Evolutionary conservation across 805 yeast genomes (phyloP).

Genomic region (Pichia ethanolica): DNA sequence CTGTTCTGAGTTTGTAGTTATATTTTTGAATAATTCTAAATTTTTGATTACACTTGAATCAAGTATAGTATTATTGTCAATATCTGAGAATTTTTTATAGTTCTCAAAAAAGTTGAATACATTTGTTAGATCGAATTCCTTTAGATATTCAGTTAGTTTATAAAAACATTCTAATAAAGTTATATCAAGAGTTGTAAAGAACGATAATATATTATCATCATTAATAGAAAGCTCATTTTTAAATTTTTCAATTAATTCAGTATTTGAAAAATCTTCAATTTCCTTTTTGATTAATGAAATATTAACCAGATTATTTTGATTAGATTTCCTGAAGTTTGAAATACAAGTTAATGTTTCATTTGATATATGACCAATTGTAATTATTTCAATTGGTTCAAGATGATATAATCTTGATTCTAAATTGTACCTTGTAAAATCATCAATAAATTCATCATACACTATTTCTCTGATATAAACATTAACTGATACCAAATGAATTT

Average conservation of each 20-base stretch:
- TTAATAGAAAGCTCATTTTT: constrained; percentile 4
- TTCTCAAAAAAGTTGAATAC: constrained; percentile 48
- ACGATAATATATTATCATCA: constrained; percentile 9
- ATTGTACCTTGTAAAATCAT: constrained; percentile 47
- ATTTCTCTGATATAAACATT: constrained; percentile 73
- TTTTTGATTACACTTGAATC: constrained; percentile 62
- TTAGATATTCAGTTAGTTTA: constrained; percentile 46
- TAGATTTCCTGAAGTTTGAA: constrained; percentile 12
- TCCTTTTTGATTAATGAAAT: neutral
- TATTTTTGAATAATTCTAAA: constrained; percentile 67
- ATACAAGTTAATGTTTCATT: constrained; percentile 26
- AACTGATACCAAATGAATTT: constrained; percentile 48
- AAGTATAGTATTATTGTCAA: constrained; percentile 41
- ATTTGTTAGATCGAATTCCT: constrained; percentile 53
- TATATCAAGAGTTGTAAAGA: constrained; percentile 13
- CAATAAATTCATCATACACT: constrained; percentile 62
- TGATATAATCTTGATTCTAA: constrained; percentile 70
- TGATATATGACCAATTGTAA: constrained; percentile 38
- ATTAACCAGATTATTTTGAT: constrained; percentile 1
- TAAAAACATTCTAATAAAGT: constrained; percentile 27
- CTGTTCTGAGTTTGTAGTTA: constrained; percentile 43
- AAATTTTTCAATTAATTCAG: constrained; percentile 7
- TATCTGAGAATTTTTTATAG: constrained; percentile 42
- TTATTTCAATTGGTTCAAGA: constrained; percentile 69
- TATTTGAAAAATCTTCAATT: neutral